phyloP scores from a whole-genome alignment of 1,284 basidiomycete genomes.

The Ganoderma leucocontextum region DNA sequence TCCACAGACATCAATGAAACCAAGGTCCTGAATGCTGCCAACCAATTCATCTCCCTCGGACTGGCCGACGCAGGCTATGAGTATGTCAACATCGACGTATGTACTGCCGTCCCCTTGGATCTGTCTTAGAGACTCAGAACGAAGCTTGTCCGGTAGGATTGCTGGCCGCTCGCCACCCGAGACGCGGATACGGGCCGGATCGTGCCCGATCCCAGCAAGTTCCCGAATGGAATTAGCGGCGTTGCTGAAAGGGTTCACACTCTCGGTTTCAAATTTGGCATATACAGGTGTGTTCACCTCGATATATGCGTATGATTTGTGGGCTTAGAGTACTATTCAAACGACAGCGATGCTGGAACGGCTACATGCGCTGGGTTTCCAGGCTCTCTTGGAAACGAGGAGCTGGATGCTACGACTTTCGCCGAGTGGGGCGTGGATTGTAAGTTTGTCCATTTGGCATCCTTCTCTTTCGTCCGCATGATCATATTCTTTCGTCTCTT shows the following conservation, averaged over 20 bases:
- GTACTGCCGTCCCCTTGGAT: neutral
- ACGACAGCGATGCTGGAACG: slow-evolving; percentile 59
- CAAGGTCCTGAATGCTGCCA: slow-evolving; percentile 57
- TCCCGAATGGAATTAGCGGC: slow-evolving; percentile 58
- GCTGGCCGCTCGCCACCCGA: slow-evolving; percentile 55
- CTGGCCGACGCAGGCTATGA: slow-evolving; percentile 59
- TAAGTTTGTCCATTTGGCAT: slow-evolving; percentile 26
- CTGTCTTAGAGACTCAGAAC: neutral
- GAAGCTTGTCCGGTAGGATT: slow-evolving; percentile 50
- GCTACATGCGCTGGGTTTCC: slow-evolving; percentile 61
- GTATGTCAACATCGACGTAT: slow-evolving; percentile 64
- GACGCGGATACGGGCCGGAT: slow-evolving; percentile 52
- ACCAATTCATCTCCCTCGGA: slow-evolving; percentile 55
- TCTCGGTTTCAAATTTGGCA: slow-evolving; percentile 61
- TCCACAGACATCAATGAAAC: slow-evolving; percentile 52
- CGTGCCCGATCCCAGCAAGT: slow-evolving; percentile 58
- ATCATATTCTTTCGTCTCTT: neutral
- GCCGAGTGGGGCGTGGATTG: slow-evolving; percentile 63
- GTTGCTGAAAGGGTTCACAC: slow-evolving; percentile 55
- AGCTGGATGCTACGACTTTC: slow-evolving; percentile 59
- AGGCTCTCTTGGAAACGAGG: slow-evolving; percentile 58
- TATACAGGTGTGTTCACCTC: slow-evolving; percentile 50
- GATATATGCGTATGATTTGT: neutral
- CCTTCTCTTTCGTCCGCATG: neutral
- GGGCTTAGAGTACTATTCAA: neutral